These are phyloP conservation scores for Carex myosuroides DNA, from an alignment of 176 grass and related monocot genomes.

Conservation along the genomic window DNA sequence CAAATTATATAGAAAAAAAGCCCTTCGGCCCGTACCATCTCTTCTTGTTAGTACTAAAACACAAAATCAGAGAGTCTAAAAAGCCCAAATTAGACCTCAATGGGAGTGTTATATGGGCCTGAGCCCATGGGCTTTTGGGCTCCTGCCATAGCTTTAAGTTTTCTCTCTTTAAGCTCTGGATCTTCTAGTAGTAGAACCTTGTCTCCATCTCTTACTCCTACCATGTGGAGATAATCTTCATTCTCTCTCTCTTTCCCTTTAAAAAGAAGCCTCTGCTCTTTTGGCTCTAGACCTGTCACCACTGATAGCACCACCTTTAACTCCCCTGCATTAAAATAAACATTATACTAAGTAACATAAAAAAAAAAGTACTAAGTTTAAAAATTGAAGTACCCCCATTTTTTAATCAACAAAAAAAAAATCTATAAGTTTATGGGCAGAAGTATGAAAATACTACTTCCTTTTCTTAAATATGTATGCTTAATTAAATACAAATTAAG, in stretches of 20 bases:
- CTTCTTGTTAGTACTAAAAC: slow-evolving; percentile 13
- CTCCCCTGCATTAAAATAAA: slow-evolving; percentile 42
- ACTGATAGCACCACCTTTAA: slow-evolving; percentile 58
- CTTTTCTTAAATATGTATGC: background rate
- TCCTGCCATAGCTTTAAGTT: slow-evolving; percentile 37
- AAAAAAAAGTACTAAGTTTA: too few relatives aligned
- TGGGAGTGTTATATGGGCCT: slow-evolving; percentile 26
- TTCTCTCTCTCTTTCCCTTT: slow-evolving; percentile 93
- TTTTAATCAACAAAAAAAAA: background rate
- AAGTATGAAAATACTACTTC: background rate
- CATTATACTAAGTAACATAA: background rate
- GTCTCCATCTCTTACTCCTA: slow-evolving; percentile 78
- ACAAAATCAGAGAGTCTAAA: background rate
- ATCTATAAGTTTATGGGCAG: background rate
- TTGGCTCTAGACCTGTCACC: slow-evolving; percentile 61
- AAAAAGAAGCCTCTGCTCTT: slow-evolving; percentile 83
- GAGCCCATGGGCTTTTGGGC: slow-evolving; percentile 13
- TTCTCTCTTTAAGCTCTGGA: slow-evolving; percentile 72
- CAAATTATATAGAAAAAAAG: background rate
- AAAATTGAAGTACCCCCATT: background rate
- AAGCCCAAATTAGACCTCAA: slow-evolving; percentile 26
- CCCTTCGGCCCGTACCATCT: background rate
- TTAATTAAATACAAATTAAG: background rate
- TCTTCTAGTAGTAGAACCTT: slow-evolving; percentile 86
- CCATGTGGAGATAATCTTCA: slow-evolving; percentile 77